Base-by-base conservation (phyloP, 352 stramenopile genomes). In the Pythium insidiosum region DNA sequence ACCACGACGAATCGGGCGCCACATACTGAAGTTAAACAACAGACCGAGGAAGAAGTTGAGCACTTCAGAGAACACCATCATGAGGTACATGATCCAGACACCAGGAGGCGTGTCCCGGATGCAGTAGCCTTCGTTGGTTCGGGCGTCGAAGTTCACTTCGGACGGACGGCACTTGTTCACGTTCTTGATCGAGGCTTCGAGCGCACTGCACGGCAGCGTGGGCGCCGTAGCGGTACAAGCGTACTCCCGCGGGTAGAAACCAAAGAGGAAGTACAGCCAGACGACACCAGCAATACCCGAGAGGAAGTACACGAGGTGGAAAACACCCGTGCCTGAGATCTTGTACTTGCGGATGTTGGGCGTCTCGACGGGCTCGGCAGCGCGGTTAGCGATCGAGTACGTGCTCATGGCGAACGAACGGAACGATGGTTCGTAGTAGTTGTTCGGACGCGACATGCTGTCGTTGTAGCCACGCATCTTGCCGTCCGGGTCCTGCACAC, bases 271-370 rank as follows among this genome's bases (percentile, higher is more conserved):
- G 53, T 82, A 83, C 9, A 94, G 53, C 82, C 82, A 94, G 24
- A 85, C 57, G 19, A 94, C 49, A 59, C 82, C 82, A 0, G 66
- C 59, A 19, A 83, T 52, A 15, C 48, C 75, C 24, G 56, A 74
- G n/a, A 79, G 34, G 21, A 94, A 86, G 73, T 94, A 94, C 38
- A 94, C 68, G 5, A 94, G 25, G 63, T 94, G 79, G 61, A 92
- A 94, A 43, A 91, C 75, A 28, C 72, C 73, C 21, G 64, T 70
- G 26, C 79, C 82, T 18, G 77, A 91, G 73, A 94, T 94, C 66
- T 90, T 89, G 74, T 92, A 94, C 78, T 92, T 94, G 31, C 82
- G 79, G 22, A 94, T 91, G 65, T 94, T 94, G 35, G 82, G 82
- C 38, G 82, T 94, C 61, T 91, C 76, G 12, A 92, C 82, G 0